Percentiles rank a stretch among this genome's conserved stretches.
Evolutionary conservation across 192 early-diverging fungal genomes (phyloP).

Genomic region (Coemansia sp.): DNA sequence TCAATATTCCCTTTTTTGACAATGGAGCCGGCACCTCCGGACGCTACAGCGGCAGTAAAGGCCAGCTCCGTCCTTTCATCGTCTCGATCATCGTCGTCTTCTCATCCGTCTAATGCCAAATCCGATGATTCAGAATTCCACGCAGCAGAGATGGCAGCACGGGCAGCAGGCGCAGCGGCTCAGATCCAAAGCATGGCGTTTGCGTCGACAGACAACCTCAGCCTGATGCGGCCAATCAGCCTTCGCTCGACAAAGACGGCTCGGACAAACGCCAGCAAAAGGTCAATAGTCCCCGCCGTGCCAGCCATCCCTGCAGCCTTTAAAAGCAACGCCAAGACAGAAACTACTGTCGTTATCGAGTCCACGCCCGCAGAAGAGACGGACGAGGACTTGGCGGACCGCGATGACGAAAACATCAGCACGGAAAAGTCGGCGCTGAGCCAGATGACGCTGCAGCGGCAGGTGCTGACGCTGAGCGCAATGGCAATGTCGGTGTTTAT

Average conservation of each 20-base stretch:
- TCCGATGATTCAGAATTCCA: background rate
- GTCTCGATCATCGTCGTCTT: background rate
- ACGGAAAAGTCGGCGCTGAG: slow-evolving; percentile 14
- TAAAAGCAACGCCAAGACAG: background rate
- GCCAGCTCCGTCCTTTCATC: background rate
- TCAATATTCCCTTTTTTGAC: background rate
- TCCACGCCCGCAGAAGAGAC: background rate
- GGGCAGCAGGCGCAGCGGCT: background rate
- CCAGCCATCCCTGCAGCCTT: slow-evolving; percentile 4
- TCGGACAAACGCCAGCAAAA: slow-evolving; percentile 1
- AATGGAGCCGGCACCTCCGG: background rate
- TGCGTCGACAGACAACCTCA: slow-evolving; percentile 4
- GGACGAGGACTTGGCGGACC: slow-evolving; percentile 9
- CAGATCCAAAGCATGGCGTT: slow-evolving; percentile 10
- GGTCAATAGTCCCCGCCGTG: background rate
- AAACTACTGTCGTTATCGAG: background rate
- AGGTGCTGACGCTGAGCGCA: slow-evolving; percentile 30
- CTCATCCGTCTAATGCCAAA: background rate
- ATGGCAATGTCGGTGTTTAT: slow-evolving; percentile 52
- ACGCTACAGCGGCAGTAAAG: background rate
- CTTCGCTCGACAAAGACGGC: slow-evolving; percentile 5
- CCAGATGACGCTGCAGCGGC: slow-evolving; percentile 24
- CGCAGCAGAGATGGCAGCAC: background rate
- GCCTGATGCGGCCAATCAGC: background rate
- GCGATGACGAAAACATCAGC: slow-evolving; percentile 22